Evolutionary conservation across 768 basidiomycete species (phyloP).

Genomic region (Mycena vitilis): DNA sequence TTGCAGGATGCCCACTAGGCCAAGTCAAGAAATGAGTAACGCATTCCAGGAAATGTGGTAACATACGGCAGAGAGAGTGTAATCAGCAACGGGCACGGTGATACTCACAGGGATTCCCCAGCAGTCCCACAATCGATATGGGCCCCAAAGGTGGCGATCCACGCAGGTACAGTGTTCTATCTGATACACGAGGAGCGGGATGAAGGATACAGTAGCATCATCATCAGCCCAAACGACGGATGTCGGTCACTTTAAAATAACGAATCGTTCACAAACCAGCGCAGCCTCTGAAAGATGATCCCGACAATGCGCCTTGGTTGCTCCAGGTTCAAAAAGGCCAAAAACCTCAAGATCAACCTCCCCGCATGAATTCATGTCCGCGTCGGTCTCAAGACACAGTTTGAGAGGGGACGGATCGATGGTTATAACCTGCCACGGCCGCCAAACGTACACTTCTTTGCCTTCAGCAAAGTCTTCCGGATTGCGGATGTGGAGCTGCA

Average conservation of each 20-base stretch:
- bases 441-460: constrained; percentile 57
- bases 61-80: not conserved
- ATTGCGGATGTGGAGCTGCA: constrained; percentile 45
- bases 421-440: constrained; percentile 58
- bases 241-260: constrained; percentile 26
- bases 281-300: constrained; percentile 24
- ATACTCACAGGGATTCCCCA: constrained; percentile 9
- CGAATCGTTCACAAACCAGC: constrained; percentile 35
- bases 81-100: not conserved
- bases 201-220: not conserved
- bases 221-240: not conserved
- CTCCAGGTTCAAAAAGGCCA: constrained; percentile 24
- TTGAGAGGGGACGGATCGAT: constrained; percentile 31
- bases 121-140: no score
- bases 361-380: not conserved
- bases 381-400: constrained; percentile 3
- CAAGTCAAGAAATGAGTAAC: not conserved
- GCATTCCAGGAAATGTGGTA: no score
- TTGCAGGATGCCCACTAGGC: not conserved
- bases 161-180: constrained; percentile 4
- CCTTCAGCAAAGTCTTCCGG: constrained; percentile 54
- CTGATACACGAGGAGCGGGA: constrained; percentile 13
- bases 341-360: constrained; percentile 18
- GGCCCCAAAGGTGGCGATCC: no score
- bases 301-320: constrained; percentile 12